Evolutionary conservation across 805 yeast species (phyloP).

Genomic region (Brettanomyces sp.): DNA sequence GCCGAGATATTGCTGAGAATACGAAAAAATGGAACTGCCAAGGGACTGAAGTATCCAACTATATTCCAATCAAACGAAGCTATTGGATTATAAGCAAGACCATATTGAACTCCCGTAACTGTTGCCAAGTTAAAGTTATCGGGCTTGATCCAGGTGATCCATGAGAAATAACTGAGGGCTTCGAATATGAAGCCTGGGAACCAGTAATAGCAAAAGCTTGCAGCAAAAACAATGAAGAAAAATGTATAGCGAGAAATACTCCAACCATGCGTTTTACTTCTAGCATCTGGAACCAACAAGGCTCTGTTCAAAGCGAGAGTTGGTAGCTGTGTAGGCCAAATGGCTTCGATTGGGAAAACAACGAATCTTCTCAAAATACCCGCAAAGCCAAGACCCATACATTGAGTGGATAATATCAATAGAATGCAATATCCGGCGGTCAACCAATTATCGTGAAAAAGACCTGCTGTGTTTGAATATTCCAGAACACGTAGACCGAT

Average conservation of each 20-base stretch:
- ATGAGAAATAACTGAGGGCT: slow-evolving; percentile 51
- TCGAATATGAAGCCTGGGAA: slow-evolving; percentile 52
- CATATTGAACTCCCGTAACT: slow-evolving; percentile 52
- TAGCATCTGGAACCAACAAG: slow-evolving; percentile 36
- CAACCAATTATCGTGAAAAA: slow-evolving; percentile 24
- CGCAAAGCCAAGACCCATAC: slow-evolving; percentile 59
- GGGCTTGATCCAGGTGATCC: slow-evolving; percentile 62
- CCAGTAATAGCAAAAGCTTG: slow-evolving; percentile 38
- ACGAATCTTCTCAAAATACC: slow-evolving; percentile 52
- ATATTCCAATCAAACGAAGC: slow-evolving; percentile 61
- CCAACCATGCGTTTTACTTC: slow-evolving; percentile 52
- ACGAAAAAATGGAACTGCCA: slow-evolving; percentile 50
- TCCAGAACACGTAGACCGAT: slow-evolving; percentile 25
- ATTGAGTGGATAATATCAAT: slow-evolving; percentile 46
- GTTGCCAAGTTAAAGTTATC: slow-evolving; percentile 52
- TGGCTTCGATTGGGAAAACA: slow-evolving; percentile 54
- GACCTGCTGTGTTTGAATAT: slow-evolving; percentile 25
- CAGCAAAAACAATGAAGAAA: slow-evolving; percentile 32
- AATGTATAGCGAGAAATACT: slow-evolving; percentile 41
- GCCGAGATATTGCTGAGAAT: slow-evolving; percentile 35
- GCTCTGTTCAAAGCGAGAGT: slow-evolving; percentile 47
- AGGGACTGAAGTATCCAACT: slow-evolving; percentile 48
- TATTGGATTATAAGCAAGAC: slow-evolving; percentile 57
- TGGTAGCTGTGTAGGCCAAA: slow-evolving; percentile 65
- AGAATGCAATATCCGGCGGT: slow-evolving; percentile 43